These are phyloP conservation scores for Chrysophaeum taylorii DNA, from an alignment of 352 stramenopile species.

Conservation along the genomic window DNA sequence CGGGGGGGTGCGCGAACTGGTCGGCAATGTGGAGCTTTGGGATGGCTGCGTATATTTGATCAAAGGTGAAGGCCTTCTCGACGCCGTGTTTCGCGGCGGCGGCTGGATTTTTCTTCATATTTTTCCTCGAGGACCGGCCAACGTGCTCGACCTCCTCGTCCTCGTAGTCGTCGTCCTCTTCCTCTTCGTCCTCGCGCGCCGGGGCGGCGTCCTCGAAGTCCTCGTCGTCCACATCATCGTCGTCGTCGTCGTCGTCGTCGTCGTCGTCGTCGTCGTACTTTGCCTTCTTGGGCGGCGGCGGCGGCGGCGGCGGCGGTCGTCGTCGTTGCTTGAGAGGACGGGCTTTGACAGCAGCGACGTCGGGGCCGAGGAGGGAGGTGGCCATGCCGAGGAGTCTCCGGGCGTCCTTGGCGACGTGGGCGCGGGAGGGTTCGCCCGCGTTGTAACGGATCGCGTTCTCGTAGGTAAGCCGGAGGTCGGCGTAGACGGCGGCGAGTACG, in stretches of 20 bases:
- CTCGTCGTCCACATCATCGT: too few species aligned
- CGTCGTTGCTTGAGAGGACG: too few species aligned
- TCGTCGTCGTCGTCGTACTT: neutral
- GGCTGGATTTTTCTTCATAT: too few species aligned
- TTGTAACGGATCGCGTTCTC: neutral
- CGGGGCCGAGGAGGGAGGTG: too few species aligned
- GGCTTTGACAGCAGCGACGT: too few species aligned
- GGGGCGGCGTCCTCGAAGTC: too few species aligned
- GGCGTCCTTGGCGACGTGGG: too few species aligned
- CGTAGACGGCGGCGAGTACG: neutral
- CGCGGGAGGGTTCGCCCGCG: too few species aligned
- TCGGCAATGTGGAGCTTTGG: neutral
- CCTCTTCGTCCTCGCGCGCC: neutral
- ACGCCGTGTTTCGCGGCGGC: neutral
- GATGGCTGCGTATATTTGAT: neutral
- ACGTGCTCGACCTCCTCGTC: neutral
- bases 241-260: neutral
- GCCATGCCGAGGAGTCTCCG: too few species aligned
- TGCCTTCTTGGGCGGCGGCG: neutral
- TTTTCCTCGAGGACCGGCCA: too few species aligned
- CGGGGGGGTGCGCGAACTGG: neutral
- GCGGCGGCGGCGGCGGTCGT: neutral
- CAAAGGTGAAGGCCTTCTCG: constrained; percentile 1
- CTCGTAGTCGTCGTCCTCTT: neutral
- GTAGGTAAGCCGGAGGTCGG: constrained; percentile 1